Evolutionary conservation across 2,329 filamentous ascomycete species (phyloP), one percentile per base, ranked within the genome.

Genomic region (Salinomyces thailandicus): DNA sequence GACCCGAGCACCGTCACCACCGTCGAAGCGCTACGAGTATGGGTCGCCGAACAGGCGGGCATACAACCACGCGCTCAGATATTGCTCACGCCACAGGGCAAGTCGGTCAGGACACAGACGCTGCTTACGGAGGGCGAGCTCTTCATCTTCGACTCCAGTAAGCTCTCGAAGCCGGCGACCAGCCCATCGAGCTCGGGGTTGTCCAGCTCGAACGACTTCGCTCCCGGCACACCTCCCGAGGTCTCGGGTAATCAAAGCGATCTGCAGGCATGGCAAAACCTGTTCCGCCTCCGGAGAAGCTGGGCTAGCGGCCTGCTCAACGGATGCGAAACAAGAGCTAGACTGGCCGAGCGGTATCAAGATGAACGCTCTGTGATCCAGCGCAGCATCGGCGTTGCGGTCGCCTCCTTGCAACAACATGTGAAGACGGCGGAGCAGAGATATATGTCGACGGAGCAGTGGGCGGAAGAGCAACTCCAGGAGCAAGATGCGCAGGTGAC

Each of bases 91-190:
- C 71, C 77, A 3, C 77, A 84, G 48, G 89, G 89, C 33, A 87
- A 83, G 62, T 83, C 85, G 51, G 77, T 91, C 53, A 87, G 87
- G 62, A 68, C 78, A 22, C 82, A 89, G 55, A 81, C 77, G 22
- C 72, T 95, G 32, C 75, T 85, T 46, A 77, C 75, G 22, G 89
- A 95, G 81, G 83, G 77, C 48, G 86, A 96, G 58, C 78, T 98
- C 39, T 96, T 83, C 58, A 76, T 96, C 35, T 98, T 93, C 62
- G 86, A 95, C 61, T 81, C 86, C 44, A 77, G 64, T 57, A 55
- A 66, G 52, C 41, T 59, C 55, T 41, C 39, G 11, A 45, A 47
- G 41, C 44, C 46, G 28, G 61, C 45, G 53, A 54, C 49, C 43
- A 51, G 42, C 61, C 75, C 44, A 54, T 65, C 53, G 52, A 58